Evolutionary conservation across 2,329 filamentous ascomycete species (phyloP), one percentile per base, ranked within the genome.

Genomic region (Aspergillus sojae): DNA sequence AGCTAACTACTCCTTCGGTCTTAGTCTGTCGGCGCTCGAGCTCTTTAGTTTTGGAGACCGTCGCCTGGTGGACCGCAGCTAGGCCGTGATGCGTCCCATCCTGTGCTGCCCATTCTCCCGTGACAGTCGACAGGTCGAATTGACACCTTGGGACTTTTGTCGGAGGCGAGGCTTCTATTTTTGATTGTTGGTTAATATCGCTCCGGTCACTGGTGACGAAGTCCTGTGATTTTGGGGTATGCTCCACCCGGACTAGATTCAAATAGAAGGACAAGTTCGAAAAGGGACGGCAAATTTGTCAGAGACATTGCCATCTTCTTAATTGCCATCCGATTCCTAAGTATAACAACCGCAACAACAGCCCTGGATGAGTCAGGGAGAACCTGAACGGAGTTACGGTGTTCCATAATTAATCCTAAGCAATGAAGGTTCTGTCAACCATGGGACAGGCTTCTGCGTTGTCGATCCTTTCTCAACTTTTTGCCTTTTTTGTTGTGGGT

Each of bases 361-460:
- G 34, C 34, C 34, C 26, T 52, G 45, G 26, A 28, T 30, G 46
- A 30, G 14, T n/a, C 46, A 30, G 34, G 14, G 6, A 30, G 14
- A 19, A 28, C 23, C 21, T 21, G 21, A 11, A 9, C 4, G 23
- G 5, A 52, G 46, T 28, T 52, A 32, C 26, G 6, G 14, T 16
- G 12, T 28, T 48, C 21, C 12, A 52, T 52, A 19, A 30, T 19
- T 52, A 30, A 52, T 52, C 30, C 16, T 28, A 4, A 52, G 28
- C 26, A 14, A 19, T 30, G 39, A 62, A 60, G 55, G 60, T 63
- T 65, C 71, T 71, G 69, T 71, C 70, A 72, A 62, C 63, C 67
- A 36, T 59, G 67, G 58, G 59, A 61, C 65, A 67, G 71, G 14
- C 66, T 66, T 62, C 70, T 73, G 72, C 70, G 70, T 54, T 62